Percentiles rank a stretch among this genome's conserved stretches.
Evolutionary conservation across 1,284 basidiomycete genomes (phyloP).

Genomic region (Stereum hirsutum): DNA sequence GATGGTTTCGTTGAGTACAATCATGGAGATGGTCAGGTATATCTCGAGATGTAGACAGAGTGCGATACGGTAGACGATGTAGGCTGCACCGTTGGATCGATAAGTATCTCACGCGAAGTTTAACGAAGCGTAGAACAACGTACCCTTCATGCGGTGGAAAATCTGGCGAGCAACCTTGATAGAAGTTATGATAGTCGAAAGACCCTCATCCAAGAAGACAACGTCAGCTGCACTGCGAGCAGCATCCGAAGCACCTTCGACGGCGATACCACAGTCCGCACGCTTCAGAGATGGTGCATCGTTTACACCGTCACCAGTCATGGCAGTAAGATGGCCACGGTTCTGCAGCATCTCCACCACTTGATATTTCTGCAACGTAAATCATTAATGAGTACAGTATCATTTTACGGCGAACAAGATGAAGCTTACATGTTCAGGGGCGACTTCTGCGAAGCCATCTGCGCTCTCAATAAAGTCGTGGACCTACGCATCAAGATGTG

Average conservation of each 20-base stretch:
- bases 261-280: constrained; percentile 33
- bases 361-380: constrained; percentile 19
- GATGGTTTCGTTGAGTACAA: constrained; percentile 44
- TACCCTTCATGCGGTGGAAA: constrained; percentile 48
- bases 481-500: constrained; percentile 9
- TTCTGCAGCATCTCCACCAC: constrained; percentile 43
- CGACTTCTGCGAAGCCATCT: constrained; percentile 48
- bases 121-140: constrained; percentile 27
- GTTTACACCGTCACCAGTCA: constrained; percentile 31
- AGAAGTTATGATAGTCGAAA: constrained; percentile 32
- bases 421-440: constrained; percentile 32
- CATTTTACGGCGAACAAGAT: no score
- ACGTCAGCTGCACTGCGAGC: constrained; percentile 35
- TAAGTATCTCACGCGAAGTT: constrained; percentile 14
- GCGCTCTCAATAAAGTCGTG: constrained; percentile 40
- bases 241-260: constrained; percentile 38
- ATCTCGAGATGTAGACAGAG: constrained; percentile 48
- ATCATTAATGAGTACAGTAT: neutral
- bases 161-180: constrained; percentile 50
- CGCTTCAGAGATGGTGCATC: constrained; percentile 36
- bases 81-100: constrained; percentile 5
- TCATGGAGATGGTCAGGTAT: constrained; percentile 37
- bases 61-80: constrained; percentile 29
- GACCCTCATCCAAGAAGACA: constrained; percentile 35
- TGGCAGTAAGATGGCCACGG: constrained; percentile 43